Evolutionary conservation across 2,329 filamentous ascomycete genomes (phyloP).

Genomic region (Claviceps sp.): DNA sequence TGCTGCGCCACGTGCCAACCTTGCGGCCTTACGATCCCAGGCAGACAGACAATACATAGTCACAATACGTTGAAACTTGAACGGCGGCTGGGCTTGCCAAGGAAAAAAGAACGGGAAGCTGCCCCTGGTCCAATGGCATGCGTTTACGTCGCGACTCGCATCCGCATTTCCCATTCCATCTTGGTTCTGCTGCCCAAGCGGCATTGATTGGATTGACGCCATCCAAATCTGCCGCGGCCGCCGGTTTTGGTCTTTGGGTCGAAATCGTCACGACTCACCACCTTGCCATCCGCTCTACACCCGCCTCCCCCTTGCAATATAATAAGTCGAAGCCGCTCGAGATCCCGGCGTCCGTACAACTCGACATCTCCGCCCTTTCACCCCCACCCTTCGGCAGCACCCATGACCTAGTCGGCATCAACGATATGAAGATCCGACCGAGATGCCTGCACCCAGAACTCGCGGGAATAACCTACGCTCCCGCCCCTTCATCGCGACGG

Average conservation of each 20-base stretch:
- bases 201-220: background rate
- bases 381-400: background rate
- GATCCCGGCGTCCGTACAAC: background rate
- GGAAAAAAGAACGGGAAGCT: background rate
- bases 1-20: background rate
- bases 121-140: slow-evolving; percentile 1
- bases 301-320: background rate
- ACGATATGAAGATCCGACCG: slow-evolving; percentile 9
- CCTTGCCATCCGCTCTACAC: background rate
- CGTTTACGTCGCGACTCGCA: background rate
- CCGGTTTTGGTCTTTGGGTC: background rate
- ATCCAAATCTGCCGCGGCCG: background rate
- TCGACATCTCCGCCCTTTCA: background rate
- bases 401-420: background rate
- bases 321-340: background rate
- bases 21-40: slow-evolving; percentile 2
- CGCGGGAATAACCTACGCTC: slow-evolving; percentile 26
- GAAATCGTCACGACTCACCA: background rate
- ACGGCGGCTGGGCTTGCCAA: background rate
- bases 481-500: slow-evolving; percentile 35
- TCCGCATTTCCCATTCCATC: background rate
- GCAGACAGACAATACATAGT: too few relatives aligned
- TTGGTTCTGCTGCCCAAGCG: background rate
- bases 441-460: slow-evolving; percentile 7
- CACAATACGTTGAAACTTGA: too few relatives aligned